A percentile compares a stretch with the other conserved stretches of the same genome.
Conservation (phyloP, 208 protist species). For the Leishmania martiniquensis region DNA sequence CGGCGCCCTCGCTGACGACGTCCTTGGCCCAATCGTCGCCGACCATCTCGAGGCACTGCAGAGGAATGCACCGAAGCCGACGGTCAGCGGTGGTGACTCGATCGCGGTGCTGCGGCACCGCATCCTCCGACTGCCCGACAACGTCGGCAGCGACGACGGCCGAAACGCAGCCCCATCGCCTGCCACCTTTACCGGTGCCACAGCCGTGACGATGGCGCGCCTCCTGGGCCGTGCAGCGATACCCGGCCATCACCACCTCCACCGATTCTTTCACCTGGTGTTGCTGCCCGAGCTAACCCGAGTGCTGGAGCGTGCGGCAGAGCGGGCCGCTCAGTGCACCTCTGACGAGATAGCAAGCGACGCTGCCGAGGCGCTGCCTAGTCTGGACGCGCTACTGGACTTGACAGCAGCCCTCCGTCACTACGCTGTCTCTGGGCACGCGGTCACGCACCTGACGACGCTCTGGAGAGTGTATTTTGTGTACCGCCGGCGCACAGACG, state of each 20-base stretch:
- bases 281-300: constrained; percentile 58
- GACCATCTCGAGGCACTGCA: constrained; percentile 26
- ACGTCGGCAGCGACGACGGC: constrained; percentile 1
- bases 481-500: background rate
- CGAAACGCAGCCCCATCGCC: background rate
- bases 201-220: constrained; percentile 51
- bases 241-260: constrained; percentile 71
- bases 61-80: background rate
- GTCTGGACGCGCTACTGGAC: constrained; percentile 36
- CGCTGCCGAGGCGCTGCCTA: constrained; percentile 5
- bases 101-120: constrained; percentile 18
- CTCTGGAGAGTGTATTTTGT: constrained; percentile 50
- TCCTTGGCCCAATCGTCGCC: constrained; percentile 60
- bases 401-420: constrained; percentile 46
- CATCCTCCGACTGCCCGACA: constrained; percentile 14
- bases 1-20: constrained; percentile 70
- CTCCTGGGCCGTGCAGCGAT: constrained; percentile 55
- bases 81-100: constrained; percentile 3
- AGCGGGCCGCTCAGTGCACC: background rate
- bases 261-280: constrained; percentile 65
- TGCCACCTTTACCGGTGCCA: constrained; percentile 24
- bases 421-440: constrained; percentile 71
- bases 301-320: constrained; percentile 27
- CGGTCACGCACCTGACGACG: constrained; percentile 49
- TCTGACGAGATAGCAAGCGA: background rate